Percentiles rank a stretch among this genome's conserved stretches.
Evolutionary conservation across 192 early-diverging fungal species (phyloP).

Genomic region (Mortierella alpina): DNA sequence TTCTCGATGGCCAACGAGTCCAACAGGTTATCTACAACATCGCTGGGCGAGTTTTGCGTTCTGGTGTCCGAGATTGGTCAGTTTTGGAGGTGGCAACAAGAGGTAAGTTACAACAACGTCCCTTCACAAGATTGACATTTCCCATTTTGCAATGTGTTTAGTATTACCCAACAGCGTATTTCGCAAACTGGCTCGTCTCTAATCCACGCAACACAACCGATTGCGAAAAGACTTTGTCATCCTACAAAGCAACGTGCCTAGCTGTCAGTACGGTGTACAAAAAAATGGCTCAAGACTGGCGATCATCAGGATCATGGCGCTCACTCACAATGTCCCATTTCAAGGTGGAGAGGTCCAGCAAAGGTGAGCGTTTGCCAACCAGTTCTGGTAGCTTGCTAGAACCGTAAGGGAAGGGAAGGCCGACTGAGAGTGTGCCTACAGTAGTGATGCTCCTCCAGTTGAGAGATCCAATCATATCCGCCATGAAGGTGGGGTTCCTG

Average conservation of each 20-base stretch:
- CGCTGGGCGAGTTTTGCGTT: conserved; percentile 32
- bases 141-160: neutral
- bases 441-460: conserved; percentile 61
- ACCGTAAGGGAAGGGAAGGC: conserved; percentile 57
- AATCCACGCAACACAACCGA: conserved; percentile 43
- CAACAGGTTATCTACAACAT: conserved; percentile 36
- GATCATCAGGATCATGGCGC: neutral
- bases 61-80: neutral
- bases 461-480: conserved; percentile 45
- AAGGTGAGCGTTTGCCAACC: conserved; percentile 21
- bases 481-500: conserved; percentile 27
- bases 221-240: conserved; percentile 43
- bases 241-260: neutral
- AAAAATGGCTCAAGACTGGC: neutral
- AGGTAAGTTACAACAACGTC: neutral
- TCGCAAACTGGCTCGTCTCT: conserved; percentile 29
- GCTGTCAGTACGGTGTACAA: neutral
- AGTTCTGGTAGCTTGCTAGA: conserved; percentile 9
- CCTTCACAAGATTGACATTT: neutral
- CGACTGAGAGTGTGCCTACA: conserved; percentile 46
- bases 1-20: conserved; percentile 40
- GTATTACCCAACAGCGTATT: conserved; percentile 32
- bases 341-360: conserved; percentile 22
- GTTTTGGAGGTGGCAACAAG: neutral
- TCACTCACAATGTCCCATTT: conserved; percentile 20